Conservation (phyloP, 345 rosid species). For the Citropsis articulata region DNA sequence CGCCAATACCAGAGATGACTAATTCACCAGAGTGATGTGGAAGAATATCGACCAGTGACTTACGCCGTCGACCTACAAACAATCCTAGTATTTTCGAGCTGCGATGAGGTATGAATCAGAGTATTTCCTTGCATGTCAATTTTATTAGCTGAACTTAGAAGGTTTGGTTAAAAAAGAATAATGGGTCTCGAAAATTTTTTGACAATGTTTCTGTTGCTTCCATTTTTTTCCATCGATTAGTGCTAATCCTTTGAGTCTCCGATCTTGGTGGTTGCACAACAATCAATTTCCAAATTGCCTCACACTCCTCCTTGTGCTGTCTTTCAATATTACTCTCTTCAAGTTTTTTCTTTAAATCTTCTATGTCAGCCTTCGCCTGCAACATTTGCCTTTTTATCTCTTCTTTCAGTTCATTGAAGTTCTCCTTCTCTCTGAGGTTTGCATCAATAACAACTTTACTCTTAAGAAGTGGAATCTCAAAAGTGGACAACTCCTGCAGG, state of each 20-base stretch:
- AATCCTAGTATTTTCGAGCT: too few relatives aligned
- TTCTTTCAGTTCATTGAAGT: conserved; percentile 69
- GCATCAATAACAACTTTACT: conserved; percentile 80
- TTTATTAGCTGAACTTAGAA: too few relatives aligned
- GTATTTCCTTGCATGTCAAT: too few relatives aligned
- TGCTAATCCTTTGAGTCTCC: conserved; percentile 69
- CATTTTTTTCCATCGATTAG: neutral
- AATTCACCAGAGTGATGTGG: too few relatives aligned
- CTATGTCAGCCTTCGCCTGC: conserved; percentile 73
- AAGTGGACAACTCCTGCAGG: conserved; percentile 79
- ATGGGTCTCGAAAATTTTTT: too few relatives aligned
- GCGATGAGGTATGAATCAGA: too few relatives aligned
- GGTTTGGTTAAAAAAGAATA: too few relatives aligned
- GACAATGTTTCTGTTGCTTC: too few relatives aligned
- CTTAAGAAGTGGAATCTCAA: conserved; percentile 89
- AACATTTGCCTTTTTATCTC: conserved; percentile 74
- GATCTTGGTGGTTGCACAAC: conserved; percentile 85
- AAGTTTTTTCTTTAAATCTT: conserved; percentile 80
- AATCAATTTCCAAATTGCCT: conserved; percentile 75
- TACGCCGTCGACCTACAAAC: too few relatives aligned
- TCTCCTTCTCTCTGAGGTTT: conserved; percentile 79
- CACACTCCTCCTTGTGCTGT: conserved; percentile 96
- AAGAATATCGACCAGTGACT: too few relatives aligned
- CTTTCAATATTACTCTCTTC: conserved; percentile 92
- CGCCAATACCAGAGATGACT: too few relatives aligned